Evolutionary conservation across 345 rosid genomes (phyloP), one percentile per base, ranked within the genome.

Genomic region (Cardiospermum halicacabum): DNA sequence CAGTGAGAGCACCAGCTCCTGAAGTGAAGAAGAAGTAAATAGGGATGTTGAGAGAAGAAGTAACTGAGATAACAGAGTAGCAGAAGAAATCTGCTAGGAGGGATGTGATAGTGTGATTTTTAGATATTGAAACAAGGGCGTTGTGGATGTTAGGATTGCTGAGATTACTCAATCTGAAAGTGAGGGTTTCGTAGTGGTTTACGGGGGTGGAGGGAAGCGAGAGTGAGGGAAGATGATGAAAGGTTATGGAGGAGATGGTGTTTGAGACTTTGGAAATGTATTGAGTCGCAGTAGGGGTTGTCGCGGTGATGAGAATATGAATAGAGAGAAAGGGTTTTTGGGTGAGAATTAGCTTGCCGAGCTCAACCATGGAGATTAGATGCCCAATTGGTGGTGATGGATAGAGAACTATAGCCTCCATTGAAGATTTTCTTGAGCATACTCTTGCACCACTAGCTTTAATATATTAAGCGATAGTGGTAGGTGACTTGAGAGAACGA

Each of bases 351-450:
- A 78, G 69, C 53, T 85, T 85, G 45, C 81, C 89, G 0, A 87
- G 75, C 77, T 90, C 97, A 53, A 90, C 84, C 92, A 84, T 82
- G 53, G 95, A 80, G 5, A 80, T 72, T 49, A 91, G 68, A 80
- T 86, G 97, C 27, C 95, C 87, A 28, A 84, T 82, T 16, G 79
- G 78, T 34, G 95, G 88, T 2, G 85, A 42, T n/a, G 95, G 92
- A 62, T 82, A 84, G 12, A 89, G 63, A 53, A 89, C 85, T 32
- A 89, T 53, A 3, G 84, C 77, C 9, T 78, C 73, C 7, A n/a
- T 30, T 28, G n/a, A 19, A 26, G 58, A 11, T 34, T 34, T 34
- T 34, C 9, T 34, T 34, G n/a, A n/a, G n/a, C n/a, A n/a, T n/a
- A n/a, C n/a, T n/a, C n/a, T n/a, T n/a, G n/a, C n/a, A n/a, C n/a